Evolutionary conservation across 805 yeast genomes (phyloP).

Genomic region (Debaryomyces tyrocola): DNA sequence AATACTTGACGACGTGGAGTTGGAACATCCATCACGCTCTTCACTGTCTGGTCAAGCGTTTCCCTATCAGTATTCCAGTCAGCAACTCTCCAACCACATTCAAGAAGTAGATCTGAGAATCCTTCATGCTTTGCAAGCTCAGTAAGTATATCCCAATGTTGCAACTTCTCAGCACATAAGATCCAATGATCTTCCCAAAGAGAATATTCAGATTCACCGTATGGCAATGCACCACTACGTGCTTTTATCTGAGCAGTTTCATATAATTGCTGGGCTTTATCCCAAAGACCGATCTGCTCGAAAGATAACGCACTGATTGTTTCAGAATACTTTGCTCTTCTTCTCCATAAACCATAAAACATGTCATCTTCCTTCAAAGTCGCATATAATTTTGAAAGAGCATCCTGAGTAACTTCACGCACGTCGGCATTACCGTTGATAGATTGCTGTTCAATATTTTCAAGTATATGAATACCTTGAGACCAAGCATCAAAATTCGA

Average conservation of each 20-base stretch:
- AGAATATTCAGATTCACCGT: conserved; percentile 91
- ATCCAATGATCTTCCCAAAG: conserved; percentile 99
- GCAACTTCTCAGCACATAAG: conserved; percentile 91
- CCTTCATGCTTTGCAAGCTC: conserved; percentile 98
- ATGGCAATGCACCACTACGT: conserved; percentile 90
- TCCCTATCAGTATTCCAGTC: conserved; percentile 97
- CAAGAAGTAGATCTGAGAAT: conserved; percentile 89
- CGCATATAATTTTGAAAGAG: conserved; percentile 85
- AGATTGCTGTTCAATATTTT: conserved; percentile 59
- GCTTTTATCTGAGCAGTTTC: conserved; percentile 98
- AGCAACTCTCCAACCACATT: conserved; percentile 99
- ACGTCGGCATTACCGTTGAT: conserved; percentile 70
- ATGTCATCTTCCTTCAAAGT: conserved; percentile 90
- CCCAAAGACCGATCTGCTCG: conserved; percentile 96
- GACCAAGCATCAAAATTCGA: conserved; percentile 89
- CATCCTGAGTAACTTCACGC: conserved; percentile 84
- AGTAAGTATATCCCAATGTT: conserved; percentile 96
- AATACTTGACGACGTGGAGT: conserved; percentile 96
- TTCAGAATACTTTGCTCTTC: conserved; percentile 91
- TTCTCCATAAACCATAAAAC: conserved; percentile 97
- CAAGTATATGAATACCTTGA: conserved; percentile 80
- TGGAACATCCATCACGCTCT: conserved; percentile 97
- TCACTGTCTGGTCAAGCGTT: conserved; percentile 89
- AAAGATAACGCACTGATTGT: conserved; percentile 90
- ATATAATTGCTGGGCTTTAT: conserved; percentile 86